Evolutionary conservation across 805 yeast genomes (phyloP), one percentile per base, ranked within the genome.

Genomic region (Cyberlindnera subsufficiens): DNA sequence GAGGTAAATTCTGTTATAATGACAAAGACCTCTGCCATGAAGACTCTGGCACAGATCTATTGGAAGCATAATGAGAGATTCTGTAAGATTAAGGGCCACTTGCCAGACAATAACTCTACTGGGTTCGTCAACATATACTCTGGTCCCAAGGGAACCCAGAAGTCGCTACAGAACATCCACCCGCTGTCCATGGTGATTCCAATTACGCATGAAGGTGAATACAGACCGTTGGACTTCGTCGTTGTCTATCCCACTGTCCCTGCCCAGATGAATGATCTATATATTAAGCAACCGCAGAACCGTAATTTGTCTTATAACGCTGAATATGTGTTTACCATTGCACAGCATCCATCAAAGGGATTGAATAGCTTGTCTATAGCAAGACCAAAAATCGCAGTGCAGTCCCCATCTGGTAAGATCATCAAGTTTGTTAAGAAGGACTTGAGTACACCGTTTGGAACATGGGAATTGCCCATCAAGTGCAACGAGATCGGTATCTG

Each of bases 231-330:
- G 39, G 80, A 80, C 47, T 85, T 88, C 60, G 86, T 86, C 15
- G 77, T 78, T 16, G 67, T 87, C 41, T 81, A 75, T 51, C 88
- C 93, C 2, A 78, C 91, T 0, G 81, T 84, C 15, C 80, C 75
- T 46, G 74, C 82, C 25, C 79, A 76, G 55, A 71, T 72, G 35
- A 78, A 81, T 47, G 99, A 91, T 59, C 61, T 88, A 38, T 93
- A 91, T 61, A 75, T 93, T 44, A 72, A 78, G 42, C 87, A 84
- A 50, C 99, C 99, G 2, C 98, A 91, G 60, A 76, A 82, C 47
- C 75, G 74, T 51, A 70, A 74, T 44, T 63, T 93, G 38, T 64
- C 72, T 8, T 66, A 64, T 16, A 77, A 77, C 17, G 78, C 76
- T 43, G 72, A 78, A 6, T 86, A 86, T 55, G 74, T 68, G 39